A percentile compares a stretch with the other conserved stretches of the same genome.
phyloP scores from a whole-genome alignment of 179 eudicot genomes.

The Camellia oleifera region DNA sequence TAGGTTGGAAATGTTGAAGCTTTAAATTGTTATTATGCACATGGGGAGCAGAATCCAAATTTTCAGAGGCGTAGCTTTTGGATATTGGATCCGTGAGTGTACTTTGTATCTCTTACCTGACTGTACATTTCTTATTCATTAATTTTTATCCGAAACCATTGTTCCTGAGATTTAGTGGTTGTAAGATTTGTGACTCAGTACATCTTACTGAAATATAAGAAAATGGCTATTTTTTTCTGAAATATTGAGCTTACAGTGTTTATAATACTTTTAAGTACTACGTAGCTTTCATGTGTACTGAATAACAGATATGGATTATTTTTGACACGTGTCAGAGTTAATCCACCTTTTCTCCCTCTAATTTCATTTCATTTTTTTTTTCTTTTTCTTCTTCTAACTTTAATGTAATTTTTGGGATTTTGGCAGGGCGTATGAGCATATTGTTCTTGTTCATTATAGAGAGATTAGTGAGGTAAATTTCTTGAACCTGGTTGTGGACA shows the following conservation, averaged over 20 bases:
- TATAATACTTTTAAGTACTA: not conserved
- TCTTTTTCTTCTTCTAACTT: not conserved
- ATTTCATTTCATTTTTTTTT: not conserved
- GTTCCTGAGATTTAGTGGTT: not conserved
- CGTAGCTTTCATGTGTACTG: not conserved
- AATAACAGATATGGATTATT: not conserved
- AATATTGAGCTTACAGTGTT: not conserved
- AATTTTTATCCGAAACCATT: not conserved
- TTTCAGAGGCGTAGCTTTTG: constrained; percentile 95
- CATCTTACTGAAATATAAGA: not conserved
- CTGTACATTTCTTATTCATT: not conserved
- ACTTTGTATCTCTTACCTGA: constrained; percentile 10
- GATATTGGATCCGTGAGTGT: constrained; percentile 93
- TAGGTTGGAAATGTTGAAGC: constrained; percentile 94
- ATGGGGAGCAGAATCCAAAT: constrained; percentile 71
- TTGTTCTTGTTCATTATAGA: constrained; percentile 97
- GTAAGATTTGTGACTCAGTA: not conserved
- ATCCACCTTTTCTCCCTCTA: not conserved
- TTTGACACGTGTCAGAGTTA: not conserved
- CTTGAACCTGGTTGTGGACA: not conserved
- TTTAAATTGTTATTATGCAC: constrained; percentile 91
- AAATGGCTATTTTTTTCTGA: not conserved
- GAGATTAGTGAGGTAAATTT: constrained; percentile 61
- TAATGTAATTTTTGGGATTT: not conserved
- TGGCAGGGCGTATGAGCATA: constrained; percentile 76